These are phyloP conservation scores for Gossypium schwendimanii DNA, from an alignment of 441 rosid genomes.

Conservation along the genomic window DNA sequence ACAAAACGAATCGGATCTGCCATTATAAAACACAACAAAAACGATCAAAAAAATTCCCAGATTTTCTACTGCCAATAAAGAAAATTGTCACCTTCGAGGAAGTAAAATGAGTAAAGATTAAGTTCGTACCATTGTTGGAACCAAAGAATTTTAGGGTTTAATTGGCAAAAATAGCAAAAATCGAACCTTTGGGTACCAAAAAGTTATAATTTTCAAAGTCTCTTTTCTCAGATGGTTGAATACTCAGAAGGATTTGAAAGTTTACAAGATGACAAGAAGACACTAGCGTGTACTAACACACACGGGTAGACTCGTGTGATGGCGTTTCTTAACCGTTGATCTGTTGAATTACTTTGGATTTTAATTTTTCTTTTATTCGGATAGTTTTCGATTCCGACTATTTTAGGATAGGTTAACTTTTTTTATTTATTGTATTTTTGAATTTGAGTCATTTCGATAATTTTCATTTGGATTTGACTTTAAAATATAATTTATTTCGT, in stretches of 20 bases:
- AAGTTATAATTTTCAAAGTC: no score
- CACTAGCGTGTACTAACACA: background rate
- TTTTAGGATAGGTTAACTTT: no score
- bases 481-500: no score
- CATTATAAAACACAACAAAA: conserved; percentile 6
- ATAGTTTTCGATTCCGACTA: no score
- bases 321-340: background rate
- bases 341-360: background rate
- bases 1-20: conserved; percentile 95
- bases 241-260: background rate
- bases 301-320: background rate
- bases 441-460: no score
- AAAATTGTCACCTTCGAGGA: conserved; percentile 18
- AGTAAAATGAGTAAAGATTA: background rate
- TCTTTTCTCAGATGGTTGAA: no score
- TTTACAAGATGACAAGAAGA: background rate
- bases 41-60: background rate
- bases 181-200: no score
- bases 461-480: no score
- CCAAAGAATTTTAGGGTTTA: background rate
- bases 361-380: no score
- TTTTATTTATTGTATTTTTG: no score
- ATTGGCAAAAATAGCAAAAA: background rate
- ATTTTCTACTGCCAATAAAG: background rate
- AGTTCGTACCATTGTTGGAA: conserved; percentile 6